Evolutionary conservation across 805 yeast genomes (phyloP).

Genomic region (Teunomyces atbi): DNA sequence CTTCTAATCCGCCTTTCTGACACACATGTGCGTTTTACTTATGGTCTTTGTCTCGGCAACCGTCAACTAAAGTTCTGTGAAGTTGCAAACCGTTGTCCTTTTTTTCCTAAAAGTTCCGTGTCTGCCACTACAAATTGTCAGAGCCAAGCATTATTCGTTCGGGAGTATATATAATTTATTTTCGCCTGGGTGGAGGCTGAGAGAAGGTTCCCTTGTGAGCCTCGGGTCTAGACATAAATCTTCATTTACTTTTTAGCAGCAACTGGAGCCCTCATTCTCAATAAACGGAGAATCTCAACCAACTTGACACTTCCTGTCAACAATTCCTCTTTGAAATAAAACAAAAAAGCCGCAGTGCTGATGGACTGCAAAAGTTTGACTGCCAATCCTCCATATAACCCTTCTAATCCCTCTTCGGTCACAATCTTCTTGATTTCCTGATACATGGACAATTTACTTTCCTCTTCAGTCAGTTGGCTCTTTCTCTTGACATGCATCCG

Average conservation of each 20-base stretch:
- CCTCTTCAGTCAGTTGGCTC: constrained; percentile 18
- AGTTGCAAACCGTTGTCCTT: background rate
- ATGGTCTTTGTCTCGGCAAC: no score
- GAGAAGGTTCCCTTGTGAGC: background rate
- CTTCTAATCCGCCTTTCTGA: no score
- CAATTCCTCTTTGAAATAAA: constrained; percentile 86
- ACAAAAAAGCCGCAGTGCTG: constrained; percentile 83
- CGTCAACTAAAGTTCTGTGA: no score
- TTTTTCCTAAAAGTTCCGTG: background rate
- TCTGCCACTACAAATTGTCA: background rate
- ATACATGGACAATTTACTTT: constrained; percentile 38
- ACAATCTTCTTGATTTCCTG: constrained; percentile 58
- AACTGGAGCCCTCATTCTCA: constrained; percentile 18
- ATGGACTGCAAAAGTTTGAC: constrained; percentile 83
- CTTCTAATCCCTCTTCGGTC: constrained; percentile 66
- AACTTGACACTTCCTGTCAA: constrained; percentile 56
- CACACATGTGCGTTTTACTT: no score
- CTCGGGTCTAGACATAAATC: background rate
- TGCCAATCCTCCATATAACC: constrained; percentile 78
- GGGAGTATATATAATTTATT: background rate
- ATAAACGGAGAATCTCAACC: constrained; percentile 41
- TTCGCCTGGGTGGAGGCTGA: background rate
- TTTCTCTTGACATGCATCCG: constrained; percentile 74
- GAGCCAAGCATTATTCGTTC: background rate
- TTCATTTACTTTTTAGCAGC: background rate